Evolutionary conservation across 768 basidiomycete species (phyloP).

Genomic region (Saitozyma sp.): DNA sequence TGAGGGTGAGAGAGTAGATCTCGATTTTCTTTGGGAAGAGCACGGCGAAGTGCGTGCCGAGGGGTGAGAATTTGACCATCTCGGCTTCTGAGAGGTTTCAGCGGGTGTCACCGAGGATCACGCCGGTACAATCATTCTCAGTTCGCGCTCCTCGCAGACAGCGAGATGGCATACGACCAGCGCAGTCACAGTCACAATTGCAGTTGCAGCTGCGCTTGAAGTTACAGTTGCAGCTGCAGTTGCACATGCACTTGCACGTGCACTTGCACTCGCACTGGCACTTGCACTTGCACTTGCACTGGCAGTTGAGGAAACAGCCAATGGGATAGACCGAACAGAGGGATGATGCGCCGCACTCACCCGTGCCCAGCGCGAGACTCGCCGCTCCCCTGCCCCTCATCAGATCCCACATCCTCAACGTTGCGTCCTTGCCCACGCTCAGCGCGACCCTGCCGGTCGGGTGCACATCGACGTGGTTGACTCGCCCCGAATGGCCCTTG

Average conservation of each 20-base stretch:
- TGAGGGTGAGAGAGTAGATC: constrained; percentile 80
- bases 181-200: too few relatives aligned
- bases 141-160: too few relatives aligned
- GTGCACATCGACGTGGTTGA: constrained; percentile 87
- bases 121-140: neutral
- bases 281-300: too few relatives aligned
- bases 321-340: too few relatives aligned
- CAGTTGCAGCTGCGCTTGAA: too few relatives aligned
- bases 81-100: constrained; percentile 70
- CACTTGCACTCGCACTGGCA: too few relatives aligned
- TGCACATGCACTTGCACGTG: too few relatives aligned
- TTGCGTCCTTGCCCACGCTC: constrained; percentile 85
- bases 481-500: constrained; percentile 89
- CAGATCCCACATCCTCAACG: constrained; percentile 96
- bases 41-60: constrained; percentile 76
- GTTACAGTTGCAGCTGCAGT: too few relatives aligned
- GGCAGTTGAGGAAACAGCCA: too few relatives aligned
- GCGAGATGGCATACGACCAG: too few relatives aligned
- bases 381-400: constrained; percentile 90
- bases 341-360: constrained; percentile 54
- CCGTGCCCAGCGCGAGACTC: constrained; percentile 84
- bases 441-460: constrained; percentile 88
- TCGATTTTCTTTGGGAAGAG: constrained; percentile 74
- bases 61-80: constrained; percentile 79
- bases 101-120: neutral